Conservation (phyloP, 352 stramenopile genomes). For the Achlya hypogyna region DNA sequence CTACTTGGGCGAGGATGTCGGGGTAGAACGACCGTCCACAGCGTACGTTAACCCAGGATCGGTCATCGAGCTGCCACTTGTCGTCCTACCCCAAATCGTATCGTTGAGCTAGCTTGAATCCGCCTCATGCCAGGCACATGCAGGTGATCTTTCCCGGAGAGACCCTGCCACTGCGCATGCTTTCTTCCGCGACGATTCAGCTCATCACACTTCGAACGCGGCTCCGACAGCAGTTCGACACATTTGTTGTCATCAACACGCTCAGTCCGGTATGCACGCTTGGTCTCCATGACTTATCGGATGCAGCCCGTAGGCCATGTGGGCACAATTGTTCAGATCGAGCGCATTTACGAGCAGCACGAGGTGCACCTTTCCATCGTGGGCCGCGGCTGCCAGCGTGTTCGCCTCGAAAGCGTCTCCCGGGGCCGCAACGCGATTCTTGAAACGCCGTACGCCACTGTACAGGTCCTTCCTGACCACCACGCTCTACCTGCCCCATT, state of each 20-base stretch:
- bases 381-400: slow-evolving; percentile 6
- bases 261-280: background rate
- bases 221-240: slow-evolving; percentile 4
- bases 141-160: slow-evolving; percentile 80
- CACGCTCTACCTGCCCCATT: slow-evolving; percentile 4
- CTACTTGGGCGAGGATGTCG: slow-evolving; percentile 65
- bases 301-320: background rate
- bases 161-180: slow-evolving; percentile 60
- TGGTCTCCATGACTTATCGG: background rate
- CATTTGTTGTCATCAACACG: slow-evolving; percentile 15
- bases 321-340: slow-evolving; percentile 18
- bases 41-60: slow-evolving; percentile 40
- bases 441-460: background rate
- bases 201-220: slow-evolving; percentile 9
- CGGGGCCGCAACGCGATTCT: background rate
- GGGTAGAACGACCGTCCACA: slow-evolving; percentile 38
- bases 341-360: slow-evolving; percentile 16
- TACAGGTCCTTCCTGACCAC: slow-evolving; percentile 3
- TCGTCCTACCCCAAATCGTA: slow-evolving; percentile 71
- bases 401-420: background rate
- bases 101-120: slow-evolving; percentile 4
- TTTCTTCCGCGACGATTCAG: slow-evolving; percentile 43
- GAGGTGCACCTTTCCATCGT: slow-evolving; percentile 16
- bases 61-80: slow-evolving; percentile 49
- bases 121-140: background rate